Evolutionary conservation across 352 stramenopile genomes (phyloP), one percentile per base, ranked within the genome.

Genomic region (Hyaloperonospora arabidopsidis): DNA sequence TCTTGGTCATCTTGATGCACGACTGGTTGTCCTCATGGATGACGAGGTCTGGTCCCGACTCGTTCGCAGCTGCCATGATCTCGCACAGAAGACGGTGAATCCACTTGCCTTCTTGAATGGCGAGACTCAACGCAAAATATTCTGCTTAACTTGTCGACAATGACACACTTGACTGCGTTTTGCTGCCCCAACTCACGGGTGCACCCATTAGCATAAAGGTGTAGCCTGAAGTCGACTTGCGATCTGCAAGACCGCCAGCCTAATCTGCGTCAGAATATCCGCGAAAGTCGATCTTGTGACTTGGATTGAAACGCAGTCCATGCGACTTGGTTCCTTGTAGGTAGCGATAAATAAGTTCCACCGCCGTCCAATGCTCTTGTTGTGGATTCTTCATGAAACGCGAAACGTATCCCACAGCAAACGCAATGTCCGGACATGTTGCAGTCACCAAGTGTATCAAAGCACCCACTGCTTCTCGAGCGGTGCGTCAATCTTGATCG

Each of bases 321-420:
- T 63, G 49, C 34, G 49, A 38, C 48, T 58, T 63, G 36, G 56
- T 63, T 22, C 56, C 49, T 29, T 29, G 25, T 29, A 29, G 25
- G 25, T 29, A 29, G 3, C 25, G 25, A 8, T 8, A 29, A 7
- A 55, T 58, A 11, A 29, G 43, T 36, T 57, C 58, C 34, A 63
- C 48, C 15, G 54, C 54, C 39, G 45, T 17, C 47, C 47, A 61
- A 14, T 65, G 53, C 10, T 67, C 44, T 0, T 28, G 45, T 55
- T 62, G 59, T 0, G 43, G 53, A 17, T 62, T 62, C 19, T 62
- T 17, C 59, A 67, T 62, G 52, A 62, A 62, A 11, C 59, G 46
- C 13, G 52, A 29, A 3, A 29, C 25, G n/a, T n/a, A n/a, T n/a
- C n/a, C n/a, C n/a, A n/a, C n/a, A n/a, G n/a, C n/a, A n/a, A n/a